A percentile compares a stretch with the other conserved stretches of the same genome.
These are phyloP conservation scores for Beta lomatogona DNA, from an alignment of 179 eudicot genomes.

Conservation along the genomic window DNA sequence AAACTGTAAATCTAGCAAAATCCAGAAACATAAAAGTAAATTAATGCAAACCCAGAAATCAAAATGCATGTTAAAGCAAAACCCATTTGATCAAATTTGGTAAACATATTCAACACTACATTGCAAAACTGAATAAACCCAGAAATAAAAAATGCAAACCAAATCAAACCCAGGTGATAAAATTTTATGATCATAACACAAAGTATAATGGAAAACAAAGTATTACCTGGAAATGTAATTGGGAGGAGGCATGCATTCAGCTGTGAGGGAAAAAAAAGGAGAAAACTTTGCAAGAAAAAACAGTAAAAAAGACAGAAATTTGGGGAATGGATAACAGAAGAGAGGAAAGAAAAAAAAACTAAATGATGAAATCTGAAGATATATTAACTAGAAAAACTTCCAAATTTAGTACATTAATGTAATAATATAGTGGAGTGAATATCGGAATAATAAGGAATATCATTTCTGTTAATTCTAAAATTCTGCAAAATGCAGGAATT, in stretches of 20 bases:
- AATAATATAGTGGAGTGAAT: background rate
- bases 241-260: conserved; percentile 30
- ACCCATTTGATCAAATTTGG: background rate
- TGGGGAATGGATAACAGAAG: background rate
- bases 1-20: too few relatives aligned
- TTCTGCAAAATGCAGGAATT: background rate
- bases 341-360: background rate
- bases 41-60: too few relatives aligned
- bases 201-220: background rate
- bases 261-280: background rate
- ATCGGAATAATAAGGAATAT: too few relatives aligned
- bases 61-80: background rate
- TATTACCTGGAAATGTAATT: conserved; percentile 23
- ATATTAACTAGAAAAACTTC: background rate
- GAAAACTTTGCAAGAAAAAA: background rate
- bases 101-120: background rate
- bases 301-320: background rate
- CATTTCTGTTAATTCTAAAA: background rate
- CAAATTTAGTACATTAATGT: background rate
- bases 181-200: background rate
- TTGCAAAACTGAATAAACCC: background rate
- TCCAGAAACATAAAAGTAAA: too few relatives aligned
- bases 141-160: background rate
- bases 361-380: background rate
- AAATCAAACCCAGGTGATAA: background rate